Evolutionary conservation across 108 stramenopile genomes (phyloP), one percentile per base, ranked within the genome.

Genomic region (Stephanodiscus triporus): DNA sequence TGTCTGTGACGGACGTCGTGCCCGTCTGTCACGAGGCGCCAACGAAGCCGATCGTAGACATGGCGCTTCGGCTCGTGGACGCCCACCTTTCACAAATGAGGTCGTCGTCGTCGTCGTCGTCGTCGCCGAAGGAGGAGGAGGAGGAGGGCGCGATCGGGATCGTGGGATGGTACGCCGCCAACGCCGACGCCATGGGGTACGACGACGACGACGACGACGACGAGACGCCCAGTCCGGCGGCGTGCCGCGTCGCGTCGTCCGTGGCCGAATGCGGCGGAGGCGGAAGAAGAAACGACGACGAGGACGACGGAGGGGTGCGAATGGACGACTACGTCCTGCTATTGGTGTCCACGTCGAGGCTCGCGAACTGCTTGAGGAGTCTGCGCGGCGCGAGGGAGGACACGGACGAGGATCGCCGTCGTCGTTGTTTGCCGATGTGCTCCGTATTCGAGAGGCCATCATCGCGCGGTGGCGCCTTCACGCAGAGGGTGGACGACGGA

Each of bases 21-120:
- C 89, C 92, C 4, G 77, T 93, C 10, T 90, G 89, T 72, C 92
- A 90, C 56, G 87, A 87, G 67, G 75, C 60, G n/a, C 92, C 92
- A 0, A 93, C 92, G 11, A 77, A 77, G 23, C 81, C 88, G 8
- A 63, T 93, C 0, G 66, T 93, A 4, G 89, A 93, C 32, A 86
- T 81, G 34, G 85, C 89, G 10, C 54, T 88, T 17, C 79, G 80
- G 4, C 42, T 93, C 34, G 63, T 77, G 17, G 70, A 62, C 19
- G 76, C 77, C 24, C 63, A 72, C 47, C 56, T 78, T 36, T 27
- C 22, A 34, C 17, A 50, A 38, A n/a, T 23, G 55, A 6, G 20
- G 9, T 16, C 24, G 19, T 8, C 24, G 23, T 11, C 53, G 22
- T 34, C 27, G 56, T 30, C 14, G 37, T 10, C 54, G 34, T 19